phyloP scores from a whole-genome alignment of 495 filamentous ascomycete genomes.

The Lasiosphaeria miniovina region DNA sequence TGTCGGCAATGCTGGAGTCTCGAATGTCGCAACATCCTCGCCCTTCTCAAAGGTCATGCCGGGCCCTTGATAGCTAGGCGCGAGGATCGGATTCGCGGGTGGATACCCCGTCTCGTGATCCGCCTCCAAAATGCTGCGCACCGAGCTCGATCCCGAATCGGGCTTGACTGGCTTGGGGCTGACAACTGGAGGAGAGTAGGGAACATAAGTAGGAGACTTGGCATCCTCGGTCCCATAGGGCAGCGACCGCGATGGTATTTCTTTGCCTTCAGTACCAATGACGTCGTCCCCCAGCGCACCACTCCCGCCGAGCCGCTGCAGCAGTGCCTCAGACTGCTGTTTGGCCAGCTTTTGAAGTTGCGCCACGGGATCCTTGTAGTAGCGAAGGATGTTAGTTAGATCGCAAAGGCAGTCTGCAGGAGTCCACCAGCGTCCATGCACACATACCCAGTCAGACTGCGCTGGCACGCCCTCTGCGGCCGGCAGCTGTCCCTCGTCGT shows the following conservation, averaged over 20 bases:
- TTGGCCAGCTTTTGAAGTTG: constrained; percentile 67
- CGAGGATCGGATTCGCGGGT: constrained; percentile 18
- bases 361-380: constrained; percentile 63
- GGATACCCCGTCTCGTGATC: constrained; percentile 4
- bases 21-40: constrained; percentile 33
- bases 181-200: constrained; percentile 34
- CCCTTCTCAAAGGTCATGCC: constrained; percentile 46
- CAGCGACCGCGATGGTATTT: constrained; percentile 41
- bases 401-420: constrained; percentile 58
- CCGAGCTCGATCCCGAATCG: constrained; percentile 26
- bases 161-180: constrained; percentile 44
- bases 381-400: constrained; percentile 49
- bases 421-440: constrained; percentile 51
- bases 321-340: constrained; percentile 58
- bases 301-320: constrained; percentile 38
- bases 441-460: constrained; percentile 87
- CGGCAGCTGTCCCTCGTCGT: constrained; percentile 58
- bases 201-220: constrained; percentile 45
- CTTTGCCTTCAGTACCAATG: constrained; percentile 18
- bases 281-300: constrained; percentile 21
- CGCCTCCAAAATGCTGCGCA: constrained; percentile 27
- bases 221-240: constrained; percentile 49
- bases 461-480: constrained; percentile 75
- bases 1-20: constrained; percentile 36
- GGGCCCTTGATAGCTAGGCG: constrained; percentile 47